Evolutionary conservation across 768 basidiomycete genomes (phyloP).

Genomic region (Collybia sordida): DNA sequence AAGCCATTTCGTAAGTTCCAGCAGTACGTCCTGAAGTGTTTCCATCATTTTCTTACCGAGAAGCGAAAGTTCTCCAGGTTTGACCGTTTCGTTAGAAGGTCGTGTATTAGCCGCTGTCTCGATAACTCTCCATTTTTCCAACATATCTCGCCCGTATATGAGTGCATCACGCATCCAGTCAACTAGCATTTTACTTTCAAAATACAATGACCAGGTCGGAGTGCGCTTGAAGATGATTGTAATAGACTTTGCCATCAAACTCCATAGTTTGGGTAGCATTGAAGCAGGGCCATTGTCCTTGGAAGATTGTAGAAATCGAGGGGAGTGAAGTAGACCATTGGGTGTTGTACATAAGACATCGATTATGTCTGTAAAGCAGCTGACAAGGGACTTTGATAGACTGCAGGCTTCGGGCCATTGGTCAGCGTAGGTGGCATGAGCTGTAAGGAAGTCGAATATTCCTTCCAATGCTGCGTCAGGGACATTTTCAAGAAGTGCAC

Average conservation of each 20-base stretch:
- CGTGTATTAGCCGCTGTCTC: conserved; percentile 59
- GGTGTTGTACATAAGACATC: conserved; percentile 79
- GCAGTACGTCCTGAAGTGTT: conserved; percentile 75
- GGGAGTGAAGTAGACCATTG: conserved; percentile 66
- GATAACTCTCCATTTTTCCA: conserved; percentile 78
- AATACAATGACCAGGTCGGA: conserved; percentile 77
- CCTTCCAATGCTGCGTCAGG: conserved; percentile 70
- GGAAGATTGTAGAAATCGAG: conserved; percentile 45
- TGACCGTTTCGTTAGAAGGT: conserved; percentile 24
- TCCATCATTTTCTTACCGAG: conserved; percentile 75
- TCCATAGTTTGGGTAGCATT: conserved; percentile 75
- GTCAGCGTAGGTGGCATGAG: conserved; percentile 62
- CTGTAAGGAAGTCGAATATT: conserved; percentile 63
- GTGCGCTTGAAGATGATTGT: conserved; percentile 85
- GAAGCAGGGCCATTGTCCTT: conserved; percentile 47
- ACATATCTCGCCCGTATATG: conserved; percentile 86
- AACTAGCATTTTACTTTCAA: conserved; percentile 83
- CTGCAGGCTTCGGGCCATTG: conserved; percentile 82
- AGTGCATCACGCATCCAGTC: conserved; percentile 99
- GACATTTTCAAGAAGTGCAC: conserved; percentile 67
- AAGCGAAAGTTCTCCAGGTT: conserved; percentile 49
- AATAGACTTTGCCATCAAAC: conserved; percentile 74
- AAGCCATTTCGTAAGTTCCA: conserved; percentile 83
- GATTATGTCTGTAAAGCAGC: conserved; percentile 89
- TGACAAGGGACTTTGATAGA: conserved; percentile 86